Conservation (phyloP, 306 rosid species). For the Astragalus glycyphyllos region DNA sequence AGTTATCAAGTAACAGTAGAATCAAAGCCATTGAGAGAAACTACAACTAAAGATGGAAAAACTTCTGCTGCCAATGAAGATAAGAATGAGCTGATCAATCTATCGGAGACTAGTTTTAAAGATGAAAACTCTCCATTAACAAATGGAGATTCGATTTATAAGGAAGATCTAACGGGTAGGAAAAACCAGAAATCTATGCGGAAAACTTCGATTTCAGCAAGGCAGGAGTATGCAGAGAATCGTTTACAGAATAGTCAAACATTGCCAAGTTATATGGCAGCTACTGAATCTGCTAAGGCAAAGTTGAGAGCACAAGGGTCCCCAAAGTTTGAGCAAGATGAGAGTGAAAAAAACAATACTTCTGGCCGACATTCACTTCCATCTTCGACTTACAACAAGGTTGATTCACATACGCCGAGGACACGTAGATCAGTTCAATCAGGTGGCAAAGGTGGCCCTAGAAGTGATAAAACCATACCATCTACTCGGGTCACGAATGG, state of each 20-base stretch:
- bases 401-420: conserved; percentile 76
- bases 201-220: conserved; percentile 54
- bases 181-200: conserved; percentile 61
- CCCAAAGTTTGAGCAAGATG: conserved; percentile 67
- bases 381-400: conserved; percentile 59
- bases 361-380: conserved; percentile 76
- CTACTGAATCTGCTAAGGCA: conserved; percentile 90
- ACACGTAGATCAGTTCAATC: conserved; percentile 67
- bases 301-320: conserved; percentile 82
- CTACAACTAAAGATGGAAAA: conserved; percentile 43
- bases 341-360: conserved; percentile 52
- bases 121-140: conserved; percentile 49
- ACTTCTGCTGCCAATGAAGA: conserved; percentile 41
- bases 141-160: conserved; percentile 57
- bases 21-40: conserved; percentile 49
- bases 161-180: conserved; percentile 51
- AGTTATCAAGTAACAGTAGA: conserved; percentile 47
- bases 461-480: conserved; percentile 37
- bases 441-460: conserved; percentile 65
- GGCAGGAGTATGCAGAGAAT: conserved; percentile 66
- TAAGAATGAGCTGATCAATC: conserved; percentile 45
- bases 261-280: conserved; percentile 88
- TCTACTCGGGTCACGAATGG: conserved; percentile 58
- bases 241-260: conserved; percentile 63
- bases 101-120: conserved; percentile 39